Evolutionary conservation across 768 basidiomycete species (phyloP).

Genomic region (Jaapia argillacea): DNA sequence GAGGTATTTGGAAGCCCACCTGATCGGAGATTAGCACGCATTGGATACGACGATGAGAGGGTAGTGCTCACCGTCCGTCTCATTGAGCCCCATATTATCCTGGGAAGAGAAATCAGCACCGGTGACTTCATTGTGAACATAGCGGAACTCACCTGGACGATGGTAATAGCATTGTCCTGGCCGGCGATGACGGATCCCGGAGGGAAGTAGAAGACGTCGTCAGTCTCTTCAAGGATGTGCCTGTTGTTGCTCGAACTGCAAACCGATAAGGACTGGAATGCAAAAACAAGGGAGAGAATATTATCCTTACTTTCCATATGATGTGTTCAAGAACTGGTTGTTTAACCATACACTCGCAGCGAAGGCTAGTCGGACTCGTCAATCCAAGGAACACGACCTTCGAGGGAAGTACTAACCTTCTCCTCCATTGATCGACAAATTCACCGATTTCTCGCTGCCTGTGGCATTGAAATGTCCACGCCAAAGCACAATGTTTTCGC

Average conservation of each 20-base stretch:
- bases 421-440: slow-evolving; percentile 75
- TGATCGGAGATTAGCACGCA: slow-evolving; percentile 13
- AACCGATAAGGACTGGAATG: background rate
- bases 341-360: slow-evolving; percentile 81
- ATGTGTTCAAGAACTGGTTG: slow-evolving; percentile 56
- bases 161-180: slow-evolving; percentile 65
- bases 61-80: slow-evolving; percentile 35
- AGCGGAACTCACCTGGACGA: slow-evolving; percentile 47
- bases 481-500: slow-evolving; percentile 77
- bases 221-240: slow-evolving; percentile 53
- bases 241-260: slow-evolving; percentile 57
- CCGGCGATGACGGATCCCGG: slow-evolving; percentile 36
- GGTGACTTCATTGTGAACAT: background rate
- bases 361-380: no score
- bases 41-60: background rate
- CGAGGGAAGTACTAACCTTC: slow-evolving; percentile 41
- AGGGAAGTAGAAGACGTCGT: slow-evolving; percentile 58
- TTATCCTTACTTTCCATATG: slow-evolving; percentile 57
- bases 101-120: slow-evolving; percentile 13
- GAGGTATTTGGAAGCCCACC: slow-evolving; percentile 42
- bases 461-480: slow-evolving; percentile 68
- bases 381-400: no score
- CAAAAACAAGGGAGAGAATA: background rate
- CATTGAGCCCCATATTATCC: slow-evolving; percentile 78
- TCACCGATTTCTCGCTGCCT: slow-evolving; percentile 50